These are phyloP conservation scores for Vitis rupestris DNA, from an alignment of 164 flowering plant species.

Conservation along the genomic window DNA sequence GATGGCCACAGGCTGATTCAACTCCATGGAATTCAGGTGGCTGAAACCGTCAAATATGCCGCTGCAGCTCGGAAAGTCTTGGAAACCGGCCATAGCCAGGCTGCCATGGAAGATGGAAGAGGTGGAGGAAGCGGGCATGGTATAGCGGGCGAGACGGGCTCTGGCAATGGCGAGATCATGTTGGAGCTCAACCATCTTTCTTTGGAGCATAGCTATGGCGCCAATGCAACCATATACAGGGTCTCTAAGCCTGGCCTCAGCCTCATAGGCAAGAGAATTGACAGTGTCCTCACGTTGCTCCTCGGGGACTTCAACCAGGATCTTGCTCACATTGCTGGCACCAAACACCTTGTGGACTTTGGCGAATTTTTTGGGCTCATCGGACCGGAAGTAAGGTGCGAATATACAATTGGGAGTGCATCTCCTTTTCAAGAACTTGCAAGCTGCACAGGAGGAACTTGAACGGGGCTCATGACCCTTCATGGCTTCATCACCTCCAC, in stretches of 20 bases:
- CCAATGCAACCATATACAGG: conserved; percentile 89
- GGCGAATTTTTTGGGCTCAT: conserved; percentile 64
- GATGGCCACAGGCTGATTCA: conserved; percentile 3
- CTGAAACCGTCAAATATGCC: conserved; percentile 18
- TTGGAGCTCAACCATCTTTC: conserved; percentile 60
- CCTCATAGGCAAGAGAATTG: conserved; percentile 72
- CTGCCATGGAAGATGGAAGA: background rate
- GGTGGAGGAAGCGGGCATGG: background rate
- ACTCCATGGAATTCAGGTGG: conserved; percentile 11
- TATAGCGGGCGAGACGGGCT: conserved; percentile 58
- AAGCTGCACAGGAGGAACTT: conserved; percentile 77
- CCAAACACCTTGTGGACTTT: conserved; percentile 85
- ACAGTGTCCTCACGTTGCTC: conserved; percentile 69
- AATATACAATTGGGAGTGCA: conserved; percentile 63
- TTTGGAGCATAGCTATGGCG: conserved; percentile 64
- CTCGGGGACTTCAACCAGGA: conserved; percentile 60
- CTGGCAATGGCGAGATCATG: conserved; percentile 66
- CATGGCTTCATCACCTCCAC: conserved; percentile 17
- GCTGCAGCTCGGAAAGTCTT: conserved; percentile 3
- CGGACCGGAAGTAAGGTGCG: conserved; percentile 66
- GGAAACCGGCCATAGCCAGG: background rate
- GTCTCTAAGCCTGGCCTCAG: conserved; percentile 72
- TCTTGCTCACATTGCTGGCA: conserved; percentile 83
- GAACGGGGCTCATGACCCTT: conserved; percentile 51
- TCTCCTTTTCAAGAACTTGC: conserved; percentile 66